Percentiles rank a stretch among this genome's conserved stretches.
Evolutionary conservation across 805 yeast species (phyloP).

Genomic region (Kregervanrija fluxuum): DNA sequence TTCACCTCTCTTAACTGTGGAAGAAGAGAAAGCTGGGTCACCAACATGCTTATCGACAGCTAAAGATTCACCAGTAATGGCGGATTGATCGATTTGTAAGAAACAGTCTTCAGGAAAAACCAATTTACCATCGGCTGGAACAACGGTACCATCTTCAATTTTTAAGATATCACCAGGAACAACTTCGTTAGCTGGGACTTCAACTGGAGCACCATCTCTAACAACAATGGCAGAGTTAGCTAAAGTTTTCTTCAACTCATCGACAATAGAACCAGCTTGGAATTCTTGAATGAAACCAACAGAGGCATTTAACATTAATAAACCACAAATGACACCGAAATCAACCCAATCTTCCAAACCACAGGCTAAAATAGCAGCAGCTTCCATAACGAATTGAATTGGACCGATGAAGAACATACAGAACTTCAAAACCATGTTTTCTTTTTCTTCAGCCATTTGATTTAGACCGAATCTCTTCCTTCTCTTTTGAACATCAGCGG

Average conservation of each 20-base stretch:
- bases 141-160: constrained; percentile 87
- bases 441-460: constrained; percentile 86
- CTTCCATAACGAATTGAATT: constrained; percentile 95
- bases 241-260: constrained; percentile 89
- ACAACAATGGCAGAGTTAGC: constrained; percentile 84
- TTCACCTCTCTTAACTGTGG: constrained; percentile 94
- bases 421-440: constrained; percentile 72
- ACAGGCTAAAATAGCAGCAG: constrained; percentile 91
- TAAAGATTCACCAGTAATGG: constrained; percentile 94
- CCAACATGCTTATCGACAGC: constrained; percentile 91
- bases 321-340: constrained; percentile 93
- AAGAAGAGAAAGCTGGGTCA: constrained; percentile 84
- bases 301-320: constrained; percentile 76
- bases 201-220: constrained; percentile 73
- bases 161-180: constrained; percentile 95
- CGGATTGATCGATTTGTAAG: constrained; percentile 92
- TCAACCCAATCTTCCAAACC: constrained; percentile 98
- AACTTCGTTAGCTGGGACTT: constrained; percentile 74
- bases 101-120: constrained; percentile 71
- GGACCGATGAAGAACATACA: constrained; percentile 89
- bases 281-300: constrained; percentile 97
- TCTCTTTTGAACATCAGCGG: constrained; percentile 73
- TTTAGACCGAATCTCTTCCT: constrained; percentile 86
- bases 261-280: constrained; percentile 98
- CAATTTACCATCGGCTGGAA: constrained; percentile 89